These are phyloP conservation scores for Mitragyna speciosa DNA, from an alignment of 257 asterid species.

Conservation along the genomic window DNA sequence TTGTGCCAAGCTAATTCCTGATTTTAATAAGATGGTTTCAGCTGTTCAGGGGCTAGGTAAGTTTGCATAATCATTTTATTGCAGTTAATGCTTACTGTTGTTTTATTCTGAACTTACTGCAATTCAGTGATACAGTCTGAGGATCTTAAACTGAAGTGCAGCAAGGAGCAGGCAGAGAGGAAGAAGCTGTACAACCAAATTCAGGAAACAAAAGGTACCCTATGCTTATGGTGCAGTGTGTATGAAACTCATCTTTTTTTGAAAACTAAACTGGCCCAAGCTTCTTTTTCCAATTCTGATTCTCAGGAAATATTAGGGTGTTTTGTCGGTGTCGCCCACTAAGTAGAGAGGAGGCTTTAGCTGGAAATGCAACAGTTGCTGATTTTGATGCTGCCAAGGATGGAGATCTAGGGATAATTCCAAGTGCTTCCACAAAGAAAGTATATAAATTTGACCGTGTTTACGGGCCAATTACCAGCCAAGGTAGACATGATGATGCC, in stretches of 20 bases:
- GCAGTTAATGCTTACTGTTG: constrained; percentile 32
- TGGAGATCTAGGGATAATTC: constrained; percentile 78
- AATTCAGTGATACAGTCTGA: constrained; percentile 89
- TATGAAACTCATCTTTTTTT: neutral
- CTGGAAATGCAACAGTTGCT: constrained; percentile 62
- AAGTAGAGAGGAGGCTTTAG: constrained; percentile 62
- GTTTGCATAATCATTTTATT: constrained; percentile 20
- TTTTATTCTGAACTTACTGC: constrained; percentile 50
- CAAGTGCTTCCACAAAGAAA: constrained; percentile 57
- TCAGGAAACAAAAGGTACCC: constrained; percentile 91
- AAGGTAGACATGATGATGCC: constrained; percentile 38
- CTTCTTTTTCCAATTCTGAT: neutral
- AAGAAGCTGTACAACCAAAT: constrained; percentile 84
- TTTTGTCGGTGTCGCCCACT: constrained; percentile 97
- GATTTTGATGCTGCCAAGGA: constrained; percentile 90
- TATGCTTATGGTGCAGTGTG: constrained; percentile 34
- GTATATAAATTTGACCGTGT: constrained; percentile 83
- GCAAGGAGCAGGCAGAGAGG: constrained; percentile 83
- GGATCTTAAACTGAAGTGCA: constrained; percentile 84
- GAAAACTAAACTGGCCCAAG: too few species aligned
- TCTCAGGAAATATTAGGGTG: constrained; percentile 89
- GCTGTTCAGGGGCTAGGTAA: constrained; percentile 93
- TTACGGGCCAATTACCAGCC: constrained; percentile 83
- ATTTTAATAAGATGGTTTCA: constrained; percentile 76
- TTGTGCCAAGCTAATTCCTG: constrained; percentile 78